Evolutionary conservation across 306 rosid genomes (phyloP).

Genomic region (Sindora glabra): DNA sequence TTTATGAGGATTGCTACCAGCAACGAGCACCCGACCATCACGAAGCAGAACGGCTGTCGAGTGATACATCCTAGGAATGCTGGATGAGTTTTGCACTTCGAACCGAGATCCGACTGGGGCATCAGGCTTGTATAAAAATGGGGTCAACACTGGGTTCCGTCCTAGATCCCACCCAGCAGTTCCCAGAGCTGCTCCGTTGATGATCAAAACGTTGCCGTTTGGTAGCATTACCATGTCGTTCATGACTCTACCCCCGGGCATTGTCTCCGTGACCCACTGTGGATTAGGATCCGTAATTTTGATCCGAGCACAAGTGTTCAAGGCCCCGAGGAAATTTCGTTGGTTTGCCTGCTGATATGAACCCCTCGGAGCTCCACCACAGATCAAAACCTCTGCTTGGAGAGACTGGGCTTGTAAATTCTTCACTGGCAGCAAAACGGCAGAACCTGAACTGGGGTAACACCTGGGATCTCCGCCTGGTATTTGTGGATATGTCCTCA

Average conservation of each 20-base stretch:
- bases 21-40: constrained; percentile 66
- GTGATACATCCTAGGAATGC: constrained; percentile 55
- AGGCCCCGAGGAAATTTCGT: constrained; percentile 26
- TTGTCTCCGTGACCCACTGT: constrained; percentile 50
- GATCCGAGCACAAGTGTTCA: constrained; percentile 50
- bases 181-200: constrained; percentile 48
- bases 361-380: too few species aligned
- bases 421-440: constrained; percentile 56
- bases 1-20: constrained; percentile 62
- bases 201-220: constrained; percentile 53
- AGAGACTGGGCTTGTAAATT: background rate
- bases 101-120: constrained; percentile 27
- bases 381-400: constrained; percentile 54
- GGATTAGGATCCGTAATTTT: constrained; percentile 57
- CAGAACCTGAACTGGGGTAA: constrained; percentile 73
- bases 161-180: constrained; percentile 59
- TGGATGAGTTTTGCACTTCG: constrained; percentile 37
- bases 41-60: constrained; percentile 59
- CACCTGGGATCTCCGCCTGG: constrained; percentile 71
- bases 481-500: constrained; percentile 39
- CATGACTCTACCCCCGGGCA: constrained; percentile 61
- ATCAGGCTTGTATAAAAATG: constrained; percentile 41
- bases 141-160: constrained; percentile 40
- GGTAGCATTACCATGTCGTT: constrained; percentile 62
- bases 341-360: background rate